Percentiles rank a stretch among this genome's conserved stretches.
Evolutionary conservation across 768 basidiomycete species (phyloP).

Genomic region (Mycena vulgaris): DNA sequence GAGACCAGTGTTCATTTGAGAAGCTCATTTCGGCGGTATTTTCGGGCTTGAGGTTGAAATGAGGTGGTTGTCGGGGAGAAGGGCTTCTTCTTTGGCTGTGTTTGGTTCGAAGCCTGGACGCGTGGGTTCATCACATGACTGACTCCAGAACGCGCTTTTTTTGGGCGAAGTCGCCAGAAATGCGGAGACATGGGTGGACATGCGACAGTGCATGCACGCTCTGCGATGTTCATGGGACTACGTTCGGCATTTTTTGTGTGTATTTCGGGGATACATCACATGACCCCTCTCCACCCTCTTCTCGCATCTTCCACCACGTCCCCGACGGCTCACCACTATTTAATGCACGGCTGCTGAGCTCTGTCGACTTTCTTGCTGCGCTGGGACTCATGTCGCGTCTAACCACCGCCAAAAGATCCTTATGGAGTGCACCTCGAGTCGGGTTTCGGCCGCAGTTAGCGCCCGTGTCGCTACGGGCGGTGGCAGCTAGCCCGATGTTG

Average conservation of each 20-base stretch:
- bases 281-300: neutral
- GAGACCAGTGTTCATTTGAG: constrained; percentile 53
- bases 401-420: neutral
- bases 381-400: constrained; percentile 6
- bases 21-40: constrained; percentile 36
- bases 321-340: neutral
- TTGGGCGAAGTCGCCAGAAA: too few species aligned
- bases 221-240: too few species aligned
- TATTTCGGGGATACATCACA: neutral
- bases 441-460: neutral
- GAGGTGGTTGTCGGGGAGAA: neutral
- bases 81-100: neutral
- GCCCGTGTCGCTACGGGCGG: neutral
- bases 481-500: neutral
- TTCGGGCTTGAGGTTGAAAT: neutral
- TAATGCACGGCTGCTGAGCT: constrained; percentile 7
- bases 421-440: neutral
- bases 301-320: constrained; percentile 32
- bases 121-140: too few species aligned
- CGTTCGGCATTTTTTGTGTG: too few species aligned
- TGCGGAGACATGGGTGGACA: too few species aligned
- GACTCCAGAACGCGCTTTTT: too few species aligned
- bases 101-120: too few species aligned
- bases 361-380: neutral
- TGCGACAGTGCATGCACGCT: too few species aligned